Base-by-base conservation (phyloP, 192 early-diverging fungal species). In the Coemansia sp. region DNA sequence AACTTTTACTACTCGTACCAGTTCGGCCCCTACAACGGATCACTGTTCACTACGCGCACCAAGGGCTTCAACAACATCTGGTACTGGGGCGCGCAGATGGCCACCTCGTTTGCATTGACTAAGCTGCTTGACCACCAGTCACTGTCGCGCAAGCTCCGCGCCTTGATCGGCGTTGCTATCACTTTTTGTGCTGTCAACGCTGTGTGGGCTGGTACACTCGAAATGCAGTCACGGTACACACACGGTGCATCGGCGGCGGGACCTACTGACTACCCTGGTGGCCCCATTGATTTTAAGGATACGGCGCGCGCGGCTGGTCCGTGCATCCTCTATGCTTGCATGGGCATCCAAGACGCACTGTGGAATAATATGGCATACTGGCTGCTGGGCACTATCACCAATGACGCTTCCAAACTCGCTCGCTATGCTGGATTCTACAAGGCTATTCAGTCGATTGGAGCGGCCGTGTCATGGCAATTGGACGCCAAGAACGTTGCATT, bases 1-100 rank as follows among this genome's bases (percentile, higher is more conserved):
- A 92, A 92, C 78, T 92, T 90, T 87, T 93, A 88, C 83, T 93
- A 93, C 76, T 86, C 87, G 17, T 91, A 91, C 74, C 90, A 93
- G 73, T 89, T 89, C 70, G 75, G 80, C 3, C 78, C 74, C 39
- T 83, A 87, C 73, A 89, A 91, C 62, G 88, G 87, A n/a, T 77
- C 78, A 25, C 85, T 87, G 68, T 91, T 90, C 66, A 87, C 84
- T 12, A 63, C 86, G 50, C 87, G 90, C 44, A 87, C 90, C 29
- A 86, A 88, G 66, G 76, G 85, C 4, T 77, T 93, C 34, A 93
- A 93, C 82, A 88, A 87, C 75, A 73, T 88, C 17, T 73, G 86
- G 29, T 93, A 93, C 72, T 93, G 91, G 91, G 69, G 79, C 10
- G 84, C 87, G 46, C 91, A 93, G 74, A 91, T 93, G 71, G 29